These are phyloP conservation scores for Syzygium aqueum DNA, from an alignment of 345 rosid genomes.

Conservation along the genomic window DNA sequence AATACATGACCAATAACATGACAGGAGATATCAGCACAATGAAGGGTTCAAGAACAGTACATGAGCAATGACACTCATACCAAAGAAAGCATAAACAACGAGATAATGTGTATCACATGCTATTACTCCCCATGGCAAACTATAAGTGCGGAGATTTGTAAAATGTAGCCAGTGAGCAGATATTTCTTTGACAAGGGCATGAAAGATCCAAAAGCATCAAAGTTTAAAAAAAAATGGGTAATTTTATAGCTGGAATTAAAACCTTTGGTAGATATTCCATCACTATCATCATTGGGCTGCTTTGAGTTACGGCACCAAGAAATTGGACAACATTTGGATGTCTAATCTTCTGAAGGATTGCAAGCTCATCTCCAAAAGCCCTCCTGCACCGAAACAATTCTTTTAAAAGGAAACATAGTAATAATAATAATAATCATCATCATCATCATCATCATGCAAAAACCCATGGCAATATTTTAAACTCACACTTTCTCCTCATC, in stretches of 20 bases:
- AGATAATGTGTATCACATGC: not conserved
- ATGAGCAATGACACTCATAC: not conserved
- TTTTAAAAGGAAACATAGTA: not conserved
- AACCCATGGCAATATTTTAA: not conserved
- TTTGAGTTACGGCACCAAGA: constrained; percentile 95
- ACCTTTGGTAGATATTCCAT: constrained; percentile 91
- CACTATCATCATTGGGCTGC: constrained; percentile 97
- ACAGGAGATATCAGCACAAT: too few species aligned
- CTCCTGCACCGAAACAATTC: constrained; percentile 32
- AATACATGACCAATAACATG: too few species aligned
- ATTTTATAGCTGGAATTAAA: not conserved
- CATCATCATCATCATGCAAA: not conserved
- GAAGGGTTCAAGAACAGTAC: not conserved
- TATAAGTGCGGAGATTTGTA: not conserved
- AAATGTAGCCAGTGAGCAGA: not conserved
- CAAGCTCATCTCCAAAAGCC: constrained; percentile 87
- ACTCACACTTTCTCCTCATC: constrained; percentile 87
- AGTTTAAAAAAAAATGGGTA: not conserved
- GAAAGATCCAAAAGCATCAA: not conserved
- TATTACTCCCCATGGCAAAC: not conserved
- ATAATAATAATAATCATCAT: accelerated
- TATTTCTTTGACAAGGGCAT: not conserved
- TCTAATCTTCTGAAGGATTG: constrained; percentile 80
- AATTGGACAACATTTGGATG: constrained; percentile 98
- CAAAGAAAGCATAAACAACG: not conserved